phyloP scores from a whole-genome alignment of 2,329 filamentous ascomycete species.

The Epichloe glyceriae region DNA sequence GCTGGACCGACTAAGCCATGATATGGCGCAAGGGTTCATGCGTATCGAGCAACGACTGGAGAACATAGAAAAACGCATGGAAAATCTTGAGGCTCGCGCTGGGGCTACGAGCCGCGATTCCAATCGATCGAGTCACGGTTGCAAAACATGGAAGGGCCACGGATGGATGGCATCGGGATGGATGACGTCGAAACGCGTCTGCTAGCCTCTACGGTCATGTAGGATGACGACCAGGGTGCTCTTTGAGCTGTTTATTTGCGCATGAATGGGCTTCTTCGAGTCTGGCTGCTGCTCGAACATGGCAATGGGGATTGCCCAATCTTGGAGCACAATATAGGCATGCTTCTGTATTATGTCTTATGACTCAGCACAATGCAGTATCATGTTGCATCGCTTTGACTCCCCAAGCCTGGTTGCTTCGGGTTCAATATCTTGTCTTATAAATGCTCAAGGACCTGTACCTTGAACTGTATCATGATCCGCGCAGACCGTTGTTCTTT shows the following conservation, averaged over 20 bases:
- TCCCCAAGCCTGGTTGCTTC: not conserved
- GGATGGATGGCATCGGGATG: conserved; percentile 30
- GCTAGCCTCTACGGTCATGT: conserved; percentile 31
- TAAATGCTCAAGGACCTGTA: not conserved
- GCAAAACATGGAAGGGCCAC: conserved; percentile 28
- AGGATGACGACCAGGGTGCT: conserved; percentile 11
- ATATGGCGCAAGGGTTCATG: conserved; percentile 38
- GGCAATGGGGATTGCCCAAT: not conserved
- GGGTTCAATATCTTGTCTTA: not conserved
- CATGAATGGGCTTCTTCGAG: too few species aligned
- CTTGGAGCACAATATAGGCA: not conserved
- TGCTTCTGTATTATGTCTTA: not conserved
- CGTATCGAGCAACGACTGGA: conserved; percentile 38
- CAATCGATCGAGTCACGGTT: conserved; percentile 29
- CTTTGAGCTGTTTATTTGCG: not conserved
- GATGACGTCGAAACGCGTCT: conserved; percentile 32
- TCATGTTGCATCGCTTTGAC: not conserved
- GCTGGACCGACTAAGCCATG: conserved; percentile 44
- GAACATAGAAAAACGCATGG: conserved; percentile 41
- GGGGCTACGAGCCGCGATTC: conserved; percentile 31
- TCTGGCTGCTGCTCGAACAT: not conserved
- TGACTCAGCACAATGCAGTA: not conserved
- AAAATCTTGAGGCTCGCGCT: conserved; percentile 36
- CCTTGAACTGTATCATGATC: not conserved
- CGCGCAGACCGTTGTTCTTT: not conserved